Percentiles rank a stretch among this genome's conserved stretches.
Evolutionary conservation across 2,329 filamentous ascomycete species (phyloP).

Genomic region (Fusarium sp.): DNA sequence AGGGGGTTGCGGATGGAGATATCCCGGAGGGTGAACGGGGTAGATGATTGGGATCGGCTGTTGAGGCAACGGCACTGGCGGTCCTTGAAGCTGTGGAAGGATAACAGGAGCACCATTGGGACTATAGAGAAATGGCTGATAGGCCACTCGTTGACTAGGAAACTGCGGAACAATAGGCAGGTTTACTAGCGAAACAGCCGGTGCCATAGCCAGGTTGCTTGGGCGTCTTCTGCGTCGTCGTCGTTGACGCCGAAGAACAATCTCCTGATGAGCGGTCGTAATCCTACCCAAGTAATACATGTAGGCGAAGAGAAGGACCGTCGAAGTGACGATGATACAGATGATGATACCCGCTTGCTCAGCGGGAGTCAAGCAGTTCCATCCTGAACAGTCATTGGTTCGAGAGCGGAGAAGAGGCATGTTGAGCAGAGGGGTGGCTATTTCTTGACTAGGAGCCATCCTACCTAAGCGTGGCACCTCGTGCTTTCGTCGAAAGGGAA

Average conservation of each 20-base stretch:
- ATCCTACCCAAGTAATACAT: conserved; percentile 56
- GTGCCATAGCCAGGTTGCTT: not conserved
- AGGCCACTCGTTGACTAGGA: conserved; percentile 20
- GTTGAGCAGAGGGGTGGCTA: not conserved
- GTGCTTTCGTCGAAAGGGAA: not conserved
- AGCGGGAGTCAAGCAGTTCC: conserved; percentile 57
- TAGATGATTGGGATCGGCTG: conserved; percentile 18
- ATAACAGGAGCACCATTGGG: not conserved
- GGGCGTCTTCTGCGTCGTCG: conserved; percentile 16
- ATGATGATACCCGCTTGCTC: conserved; percentile 60
- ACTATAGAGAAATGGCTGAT: conserved; percentile 41
- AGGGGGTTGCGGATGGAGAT: not conserved
- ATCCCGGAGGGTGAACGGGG: conserved; percentile 6
- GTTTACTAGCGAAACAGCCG: conserved; percentile 24
- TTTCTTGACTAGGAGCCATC: conserved; percentile 1
- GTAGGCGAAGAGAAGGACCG: conserved; percentile 51
- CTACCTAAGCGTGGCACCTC: not conserved
- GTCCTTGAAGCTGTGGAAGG: conserved; percentile 8
- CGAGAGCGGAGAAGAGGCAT: not conserved
- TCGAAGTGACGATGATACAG: conserved; percentile 51
- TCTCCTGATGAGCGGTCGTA: conserved; percentile 36
- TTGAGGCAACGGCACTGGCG: conserved; percentile 3
- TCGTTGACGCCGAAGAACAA: conserved; percentile 15
- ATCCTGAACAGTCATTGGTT: conserved; percentile 51
- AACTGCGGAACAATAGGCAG: conserved; percentile 38